Evolutionary conservation across 2,329 filamentous ascomycete species (phyloP).

Genomic region (Botryotinia calthae): DNA sequence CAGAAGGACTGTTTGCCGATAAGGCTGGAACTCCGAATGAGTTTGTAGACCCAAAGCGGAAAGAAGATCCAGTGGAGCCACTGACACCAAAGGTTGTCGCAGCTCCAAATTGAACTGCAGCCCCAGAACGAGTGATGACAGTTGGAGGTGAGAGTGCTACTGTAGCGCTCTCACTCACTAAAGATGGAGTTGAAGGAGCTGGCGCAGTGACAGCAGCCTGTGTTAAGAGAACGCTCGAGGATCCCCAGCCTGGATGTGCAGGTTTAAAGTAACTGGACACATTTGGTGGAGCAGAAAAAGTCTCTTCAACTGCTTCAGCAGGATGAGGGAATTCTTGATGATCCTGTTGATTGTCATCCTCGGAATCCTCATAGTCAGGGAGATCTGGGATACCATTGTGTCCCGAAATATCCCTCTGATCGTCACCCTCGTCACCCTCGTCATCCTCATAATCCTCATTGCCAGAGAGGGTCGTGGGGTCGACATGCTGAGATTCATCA

Average conservation of each 20-base stretch:
- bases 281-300: neutral
- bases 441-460: neutral
- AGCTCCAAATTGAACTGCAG: neutral
- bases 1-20: neutral
- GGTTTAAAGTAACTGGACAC: neutral
- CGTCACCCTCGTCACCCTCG: no score
- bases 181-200: neutral
- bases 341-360: neutral
- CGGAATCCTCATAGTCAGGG: neutral
- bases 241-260: neutral
- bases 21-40: neutral
- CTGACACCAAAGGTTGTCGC: neutral
- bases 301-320: neutral
- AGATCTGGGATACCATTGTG: neutral
- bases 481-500: neutral
- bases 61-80: neutral
- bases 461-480: neutral
- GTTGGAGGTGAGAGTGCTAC: no score
- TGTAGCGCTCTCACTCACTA: no score
- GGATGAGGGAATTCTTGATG: neutral
- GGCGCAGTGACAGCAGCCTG: neutral
- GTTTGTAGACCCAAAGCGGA: neutral
- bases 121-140: neutral
- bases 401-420: no score
- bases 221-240: neutral